Conservation (phyloP, 2,329 filamentous ascomycete genomes). For the Fusarium solani-melongenae region DNA sequence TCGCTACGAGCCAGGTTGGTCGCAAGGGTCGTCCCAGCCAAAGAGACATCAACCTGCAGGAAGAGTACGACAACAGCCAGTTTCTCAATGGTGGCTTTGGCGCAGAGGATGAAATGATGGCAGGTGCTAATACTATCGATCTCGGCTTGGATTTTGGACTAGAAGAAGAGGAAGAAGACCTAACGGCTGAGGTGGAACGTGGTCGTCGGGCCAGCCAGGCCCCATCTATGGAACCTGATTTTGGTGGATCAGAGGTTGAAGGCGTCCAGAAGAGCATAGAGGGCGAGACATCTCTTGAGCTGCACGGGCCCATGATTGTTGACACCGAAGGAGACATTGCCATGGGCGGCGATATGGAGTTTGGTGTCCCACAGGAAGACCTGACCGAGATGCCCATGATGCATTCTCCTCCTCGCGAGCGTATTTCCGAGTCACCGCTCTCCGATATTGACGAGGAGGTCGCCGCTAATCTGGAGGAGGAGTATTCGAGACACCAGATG, state of each 20-base stretch:
- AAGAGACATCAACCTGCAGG: conserved; percentile 75
- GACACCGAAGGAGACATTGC: conserved; percentile 73
- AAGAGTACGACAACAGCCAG: conserved; percentile 80
- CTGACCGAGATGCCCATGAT: conserved; percentile 63
- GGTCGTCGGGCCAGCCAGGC: conserved; percentile 84
- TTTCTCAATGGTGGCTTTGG: conserved; percentile 76
- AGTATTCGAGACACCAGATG: conserved; percentile 64
- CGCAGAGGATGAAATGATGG: conserved; percentile 68
- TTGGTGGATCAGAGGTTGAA: conserved; percentile 71
- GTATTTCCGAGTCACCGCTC: conserved; percentile 76
- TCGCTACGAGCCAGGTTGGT: conserved; percentile 62
- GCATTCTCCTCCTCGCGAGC: conserved; percentile 56
- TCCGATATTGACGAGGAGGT: conserved; percentile 76
- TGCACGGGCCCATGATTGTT: conserved; percentile 66
- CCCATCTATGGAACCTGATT: conserved; percentile 74
- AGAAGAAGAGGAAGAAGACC: conserved; percentile 69
- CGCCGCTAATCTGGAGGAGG: conserved; percentile 68
- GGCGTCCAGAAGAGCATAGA: conserved; percentile 65
- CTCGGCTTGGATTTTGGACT: conserved; percentile 81
- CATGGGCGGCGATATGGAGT: conserved; percentile 69
- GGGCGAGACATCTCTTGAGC: conserved; percentile 64
- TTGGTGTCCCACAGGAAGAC: conserved; percentile 72
- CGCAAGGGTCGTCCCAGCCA: conserved; percentile 69
- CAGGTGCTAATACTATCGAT: conserved; percentile 73
- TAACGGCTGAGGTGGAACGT: conserved; percentile 76